phyloP scores from a whole-genome alignment of 768 basidiomycete genomes.

The Tulasnella sp. region DNA sequence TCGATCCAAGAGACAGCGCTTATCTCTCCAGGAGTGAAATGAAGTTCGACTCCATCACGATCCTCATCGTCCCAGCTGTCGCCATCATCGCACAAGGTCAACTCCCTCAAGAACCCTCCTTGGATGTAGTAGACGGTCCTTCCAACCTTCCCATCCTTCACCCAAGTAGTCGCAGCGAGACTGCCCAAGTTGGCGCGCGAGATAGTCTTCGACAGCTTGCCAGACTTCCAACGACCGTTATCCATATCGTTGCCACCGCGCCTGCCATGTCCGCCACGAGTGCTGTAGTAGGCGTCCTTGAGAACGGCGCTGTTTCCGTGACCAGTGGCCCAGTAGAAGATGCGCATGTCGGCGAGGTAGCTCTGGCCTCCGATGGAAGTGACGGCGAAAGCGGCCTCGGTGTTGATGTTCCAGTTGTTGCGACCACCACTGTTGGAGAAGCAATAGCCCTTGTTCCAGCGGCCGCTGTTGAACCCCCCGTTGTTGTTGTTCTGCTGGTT shows the following conservation, averaged over 20 bases:
- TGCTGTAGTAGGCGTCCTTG: neutral
- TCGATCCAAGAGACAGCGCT: neutral
- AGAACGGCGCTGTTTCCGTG: neutral
- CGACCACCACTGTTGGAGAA: neutral
- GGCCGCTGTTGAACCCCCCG: too few relatives aligned
- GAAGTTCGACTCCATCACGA: neutral
- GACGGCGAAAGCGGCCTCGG: neutral
- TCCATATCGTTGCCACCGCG: neutral
- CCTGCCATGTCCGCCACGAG: neutral
- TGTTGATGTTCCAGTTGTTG: conserved; percentile 5
- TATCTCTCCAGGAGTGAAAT: conserved; percentile 1
- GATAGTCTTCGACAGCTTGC: neutral
- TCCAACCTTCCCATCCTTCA: neutral
- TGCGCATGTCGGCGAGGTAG: neutral
- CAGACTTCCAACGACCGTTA: neutral
- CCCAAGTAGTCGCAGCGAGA: neutral
- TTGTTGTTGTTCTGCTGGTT: too few relatives aligned
- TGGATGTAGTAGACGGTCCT: neutral
- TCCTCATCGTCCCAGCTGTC: neutral
- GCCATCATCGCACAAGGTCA: neutral
- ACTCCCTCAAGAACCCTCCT: conserved; percentile 1
- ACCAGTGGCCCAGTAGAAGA: neutral
- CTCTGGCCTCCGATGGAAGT: neutral
- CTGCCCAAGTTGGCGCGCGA: neutral
- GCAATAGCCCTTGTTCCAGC: neutral